Evolutionary conservation across 2,329 filamentous ascomycete genomes (phyloP).

Genomic region (Xylariomycetidae sp.): DNA sequence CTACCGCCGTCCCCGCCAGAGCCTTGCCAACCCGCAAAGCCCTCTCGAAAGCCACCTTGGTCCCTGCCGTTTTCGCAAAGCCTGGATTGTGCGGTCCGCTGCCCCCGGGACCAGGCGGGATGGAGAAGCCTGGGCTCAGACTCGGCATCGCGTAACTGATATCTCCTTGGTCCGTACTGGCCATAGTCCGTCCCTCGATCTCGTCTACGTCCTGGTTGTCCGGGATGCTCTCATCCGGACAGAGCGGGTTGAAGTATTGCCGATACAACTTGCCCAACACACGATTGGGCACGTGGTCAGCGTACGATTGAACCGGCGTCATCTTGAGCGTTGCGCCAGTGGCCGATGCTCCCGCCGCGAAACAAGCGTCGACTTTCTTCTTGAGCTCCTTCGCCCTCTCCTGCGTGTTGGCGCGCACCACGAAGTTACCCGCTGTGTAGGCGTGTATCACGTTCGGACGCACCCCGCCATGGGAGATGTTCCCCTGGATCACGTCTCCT

Average conservation of each 20-base stretch:
- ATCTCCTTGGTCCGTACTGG: constrained; percentile 55
- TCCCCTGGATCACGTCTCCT: constrained; percentile 42
- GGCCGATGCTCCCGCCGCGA: constrained; percentile 39
- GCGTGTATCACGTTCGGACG: constrained; percentile 53
- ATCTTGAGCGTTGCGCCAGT: constrained; percentile 44
- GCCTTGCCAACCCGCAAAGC: constrained; percentile 41
- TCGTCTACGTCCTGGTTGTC: constrained; percentile 34
- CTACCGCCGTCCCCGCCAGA: constrained; percentile 40
- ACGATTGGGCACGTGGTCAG: constrained; percentile 49
- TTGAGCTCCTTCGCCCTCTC: constrained; percentile 33
- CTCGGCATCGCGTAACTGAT: constrained; percentile 52
- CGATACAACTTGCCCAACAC: constrained; percentile 40
- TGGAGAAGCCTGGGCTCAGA: constrained; percentile 45
- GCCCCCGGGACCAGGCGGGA: constrained; percentile 37
- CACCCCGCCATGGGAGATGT: constrained; percentile 46
- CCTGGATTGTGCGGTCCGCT: constrained; percentile 46
- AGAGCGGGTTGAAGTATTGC: constrained; percentile 37
- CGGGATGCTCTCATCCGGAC: constrained; percentile 27
- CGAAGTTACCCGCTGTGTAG: constrained; percentile 27
- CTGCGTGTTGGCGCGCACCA: constrained; percentile 26
- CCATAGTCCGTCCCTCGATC: constrained; percentile 36
- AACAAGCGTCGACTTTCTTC: constrained; percentile 38
- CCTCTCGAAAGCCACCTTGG: constrained; percentile 38
- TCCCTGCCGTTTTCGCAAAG: constrained; percentile 46
- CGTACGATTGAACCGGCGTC: constrained; percentile 38